Evolutionary conservation across 2,329 filamentous ascomycete species (phyloP).

Genomic region (Helicocarpus griseus): DNA sequence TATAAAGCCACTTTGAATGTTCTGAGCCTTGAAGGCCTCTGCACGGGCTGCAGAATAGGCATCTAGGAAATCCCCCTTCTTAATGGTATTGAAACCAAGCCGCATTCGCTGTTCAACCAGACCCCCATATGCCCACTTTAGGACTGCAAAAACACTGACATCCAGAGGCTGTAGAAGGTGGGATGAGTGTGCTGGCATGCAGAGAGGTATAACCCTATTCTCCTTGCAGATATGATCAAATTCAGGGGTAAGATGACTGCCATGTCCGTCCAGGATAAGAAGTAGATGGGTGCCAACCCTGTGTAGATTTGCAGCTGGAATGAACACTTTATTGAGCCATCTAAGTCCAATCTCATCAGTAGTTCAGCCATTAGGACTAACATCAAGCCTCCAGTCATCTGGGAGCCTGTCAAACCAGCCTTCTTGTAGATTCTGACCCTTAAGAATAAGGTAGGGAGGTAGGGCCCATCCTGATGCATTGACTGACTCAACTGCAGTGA

Average conservation of each 20-base stretch:
- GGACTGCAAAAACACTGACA: slow-evolving; percentile 5
- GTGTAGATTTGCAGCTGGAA: too few relatives aligned
- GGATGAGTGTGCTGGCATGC: slow-evolving; percentile 5
- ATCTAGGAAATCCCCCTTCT: too few relatives aligned
- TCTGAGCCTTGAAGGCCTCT: too few relatives aligned
- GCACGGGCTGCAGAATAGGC: too few relatives aligned
- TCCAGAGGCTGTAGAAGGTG: slow-evolving; percentile 8
- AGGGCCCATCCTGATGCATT: slow-evolving; percentile 5
- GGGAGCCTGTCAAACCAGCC: neutral
- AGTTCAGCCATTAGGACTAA: too few relatives aligned
- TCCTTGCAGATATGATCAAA: slow-evolving; percentile 3
- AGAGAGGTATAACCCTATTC: slow-evolving; percentile 5
- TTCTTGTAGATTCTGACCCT: neutral
- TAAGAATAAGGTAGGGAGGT: neutral
- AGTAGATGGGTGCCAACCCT: neutral
- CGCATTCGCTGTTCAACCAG: slow-evolving; percentile 3
- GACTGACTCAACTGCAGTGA: neutral
- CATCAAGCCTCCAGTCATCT: too few relatives aligned
- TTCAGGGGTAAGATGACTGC: neutral
- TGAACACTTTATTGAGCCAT: too few relatives aligned
- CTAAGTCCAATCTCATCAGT: too few relatives aligned
- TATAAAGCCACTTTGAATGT: too few relatives aligned
- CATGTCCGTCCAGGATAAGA: slow-evolving; percentile 1
- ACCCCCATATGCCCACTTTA: slow-evolving; percentile 6
- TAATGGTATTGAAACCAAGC: too few relatives aligned